Percentiles rank a stretch among this genome's conserved stretches.
phyloP scores from a whole-genome alignment of 1,284 basidiomycete species.

The Agroathelia rolfsii region DNA sequence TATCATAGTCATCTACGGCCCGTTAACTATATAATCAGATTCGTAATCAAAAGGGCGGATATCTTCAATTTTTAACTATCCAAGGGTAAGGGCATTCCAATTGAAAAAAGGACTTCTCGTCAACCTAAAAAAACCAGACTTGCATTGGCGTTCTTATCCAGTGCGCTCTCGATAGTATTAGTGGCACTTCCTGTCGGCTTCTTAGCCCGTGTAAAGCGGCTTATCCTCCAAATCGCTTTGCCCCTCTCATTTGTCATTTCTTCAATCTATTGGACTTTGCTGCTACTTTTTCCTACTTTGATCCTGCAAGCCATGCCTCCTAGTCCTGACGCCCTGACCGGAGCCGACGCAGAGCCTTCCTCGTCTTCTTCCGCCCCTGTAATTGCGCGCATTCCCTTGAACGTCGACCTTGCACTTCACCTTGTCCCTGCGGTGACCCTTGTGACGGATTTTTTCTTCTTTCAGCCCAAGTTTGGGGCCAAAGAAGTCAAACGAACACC shows the following conservation, averaged over 20 bases:
- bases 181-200: constrained; percentile 4
- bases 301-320: constrained; percentile 30
- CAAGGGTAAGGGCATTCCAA: constrained; percentile 44
- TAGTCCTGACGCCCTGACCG: constrained; percentile 15
- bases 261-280: constrained; percentile 62
- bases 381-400: constrained; percentile 45
- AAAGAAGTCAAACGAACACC: constrained; percentile 37
- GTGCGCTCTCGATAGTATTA: constrained; percentile 19
- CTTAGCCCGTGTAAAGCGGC: constrained; percentile 39
- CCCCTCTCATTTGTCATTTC: constrained; percentile 62
- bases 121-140: constrained; percentile 27
- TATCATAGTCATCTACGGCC: neutral
- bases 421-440: constrained; percentile 51
- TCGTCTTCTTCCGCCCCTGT: constrained; percentile 25
- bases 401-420: constrained; percentile 60
- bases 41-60: constrained; percentile 45
- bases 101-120: neutral
- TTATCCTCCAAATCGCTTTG: constrained; percentile 49
- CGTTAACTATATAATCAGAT: constrained; percentile 24
- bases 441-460: constrained; percentile 59
- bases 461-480: constrained; percentile 52
- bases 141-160: constrained; percentile 39
- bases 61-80: constrained; percentile 67
- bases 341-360: constrained; percentile 24
- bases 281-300: constrained; percentile 40